phyloP scores from a whole-genome alignment of 805 yeast genomes.

The Ogataea salicorniae region DNA sequence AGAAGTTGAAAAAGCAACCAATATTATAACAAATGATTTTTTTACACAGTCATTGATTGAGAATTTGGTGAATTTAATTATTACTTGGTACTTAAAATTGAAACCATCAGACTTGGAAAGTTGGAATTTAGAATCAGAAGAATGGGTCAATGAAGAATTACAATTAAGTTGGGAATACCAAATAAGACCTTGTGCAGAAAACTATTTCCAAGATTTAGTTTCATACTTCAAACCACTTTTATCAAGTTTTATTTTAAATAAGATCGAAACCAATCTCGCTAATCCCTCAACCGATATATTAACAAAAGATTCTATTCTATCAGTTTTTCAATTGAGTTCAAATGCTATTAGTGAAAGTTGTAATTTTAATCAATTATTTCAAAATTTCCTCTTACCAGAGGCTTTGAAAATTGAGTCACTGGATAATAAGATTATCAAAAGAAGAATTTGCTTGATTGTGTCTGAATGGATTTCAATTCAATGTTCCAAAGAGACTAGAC shows the following conservation, averaged over 20 bases:
- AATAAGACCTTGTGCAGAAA: conserved; percentile 82
- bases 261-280: conserved; percentile 43
- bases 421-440: conserved; percentile 57
- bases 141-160: conserved; percentile 82
- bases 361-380: conserved; percentile 62
- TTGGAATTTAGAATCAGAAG: conserved; percentile 88
- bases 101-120: conserved; percentile 72
- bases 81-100: conserved; percentile 68
- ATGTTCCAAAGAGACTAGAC: conserved; percentile 54
- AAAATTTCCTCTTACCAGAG: conserved; percentile 63
- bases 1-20: conserved; percentile 56
- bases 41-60: conserved; percentile 54
- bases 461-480: conserved; percentile 76
- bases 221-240: conserved; percentile 54
- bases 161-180: conserved; percentile 77
- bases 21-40: conserved; percentile 45
- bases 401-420: conserved; percentile 41
- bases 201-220: conserved; percentile 71
- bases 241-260: conserved; percentile 50
- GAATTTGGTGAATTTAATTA: conserved; percentile 59
- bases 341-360: conserved; percentile 58
- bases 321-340: conserved; percentile 79
- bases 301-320: conserved; percentile 71
- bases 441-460: conserved; percentile 73
- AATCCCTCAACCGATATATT: conserved; percentile 40